These are phyloP conservation scores for Ceriops decandra DNA, from an alignment of 345 rosid species.

Conservation along the genomic window DNA sequence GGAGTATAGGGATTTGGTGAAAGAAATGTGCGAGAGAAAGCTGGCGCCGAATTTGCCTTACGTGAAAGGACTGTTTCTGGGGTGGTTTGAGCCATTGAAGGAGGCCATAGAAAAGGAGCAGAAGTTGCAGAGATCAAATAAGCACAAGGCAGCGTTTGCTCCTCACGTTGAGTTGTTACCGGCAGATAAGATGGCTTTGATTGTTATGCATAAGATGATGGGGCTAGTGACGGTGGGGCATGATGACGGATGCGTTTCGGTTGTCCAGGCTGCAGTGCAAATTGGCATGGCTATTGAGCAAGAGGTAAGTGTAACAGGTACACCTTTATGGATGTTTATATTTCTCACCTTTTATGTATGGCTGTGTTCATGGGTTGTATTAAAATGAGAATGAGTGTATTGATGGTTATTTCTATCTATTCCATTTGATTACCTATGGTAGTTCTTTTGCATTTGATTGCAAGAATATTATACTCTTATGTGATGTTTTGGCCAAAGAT, in stretches of 20 bases:
- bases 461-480: no score
- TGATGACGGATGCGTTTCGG: slow-evolving; percentile 64
- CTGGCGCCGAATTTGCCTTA: slow-evolving; percentile 81
- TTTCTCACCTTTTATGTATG: no score
- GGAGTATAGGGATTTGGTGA: slow-evolving; percentile 69
- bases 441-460: no score
- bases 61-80: slow-evolving; percentile 74
- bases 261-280: slow-evolving; percentile 82
- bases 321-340: no score
- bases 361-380: no score
- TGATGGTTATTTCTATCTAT: no score
- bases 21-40: slow-evolving; percentile 72
- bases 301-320: slow-evolving; percentile 42
- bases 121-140: slow-evolving; percentile 55
- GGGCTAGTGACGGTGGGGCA: slow-evolving; percentile 62
- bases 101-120: slow-evolving; percentile 77
- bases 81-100: slow-evolving; percentile 87
- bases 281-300: slow-evolving; percentile 87
- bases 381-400: no score
- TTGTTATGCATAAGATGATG: slow-evolving; percentile 97
- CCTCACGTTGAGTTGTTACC: slow-evolving; percentile 76
- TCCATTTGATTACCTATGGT: no score
- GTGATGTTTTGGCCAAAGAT: no score
- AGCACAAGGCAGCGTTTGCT: slow-evolving; percentile 68
- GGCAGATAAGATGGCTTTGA: slow-evolving; percentile 88